phyloP scores from a whole-genome alignment of 192 early-diverging fungal genomes.

The Spizellomyces sp. region DNA sequence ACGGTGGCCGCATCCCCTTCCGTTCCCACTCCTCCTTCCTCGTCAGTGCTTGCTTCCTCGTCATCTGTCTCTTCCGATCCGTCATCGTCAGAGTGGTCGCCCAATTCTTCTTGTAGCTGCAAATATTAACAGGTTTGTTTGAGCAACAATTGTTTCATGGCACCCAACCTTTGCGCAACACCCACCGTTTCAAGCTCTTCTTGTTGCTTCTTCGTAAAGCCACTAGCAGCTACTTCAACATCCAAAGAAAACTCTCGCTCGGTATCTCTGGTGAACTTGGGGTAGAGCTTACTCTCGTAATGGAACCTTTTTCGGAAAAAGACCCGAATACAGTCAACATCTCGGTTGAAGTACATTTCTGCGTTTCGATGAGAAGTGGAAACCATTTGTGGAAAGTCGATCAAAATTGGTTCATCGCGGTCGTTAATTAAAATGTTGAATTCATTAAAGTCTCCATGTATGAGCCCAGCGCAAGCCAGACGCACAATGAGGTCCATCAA shows the following conservation, averaged over 20 bases:
- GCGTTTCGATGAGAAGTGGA: slow-evolving; percentile 95
- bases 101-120: slow-evolving; percentile 18
- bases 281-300: slow-evolving; percentile 91
- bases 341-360: slow-evolving; percentile 97
- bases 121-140: too few species aligned
- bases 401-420: slow-evolving; percentile 81
- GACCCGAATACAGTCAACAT: slow-evolving; percentile 95
- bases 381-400: slow-evolving; percentile 99
- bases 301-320: slow-evolving; percentile 90
- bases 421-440: slow-evolving; percentile 94
- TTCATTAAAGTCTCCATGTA: slow-evolving; percentile 99
- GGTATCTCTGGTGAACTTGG: slow-evolving; percentile 80
- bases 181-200: slow-evolving; percentile 77
- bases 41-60: slow-evolving; percentile 40
- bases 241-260: slow-evolving; percentile 90
- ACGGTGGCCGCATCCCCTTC: background rate
- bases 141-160: background rate
- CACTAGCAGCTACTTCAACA: slow-evolving; percentile 95
- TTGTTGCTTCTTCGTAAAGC: slow-evolving; percentile 92
- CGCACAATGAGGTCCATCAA: slow-evolving; percentile 97
- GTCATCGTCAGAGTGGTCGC: background rate
- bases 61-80: slow-evolving; percentile 37
- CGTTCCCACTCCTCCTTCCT: slow-evolving; percentile 23
- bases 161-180: slow-evolving; percentile 4
- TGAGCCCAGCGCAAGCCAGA: slow-evolving; percentile 90